Conservation (phyloP, 2,329 filamentous ascomycete species). For the Aciculosporium take region DNA sequence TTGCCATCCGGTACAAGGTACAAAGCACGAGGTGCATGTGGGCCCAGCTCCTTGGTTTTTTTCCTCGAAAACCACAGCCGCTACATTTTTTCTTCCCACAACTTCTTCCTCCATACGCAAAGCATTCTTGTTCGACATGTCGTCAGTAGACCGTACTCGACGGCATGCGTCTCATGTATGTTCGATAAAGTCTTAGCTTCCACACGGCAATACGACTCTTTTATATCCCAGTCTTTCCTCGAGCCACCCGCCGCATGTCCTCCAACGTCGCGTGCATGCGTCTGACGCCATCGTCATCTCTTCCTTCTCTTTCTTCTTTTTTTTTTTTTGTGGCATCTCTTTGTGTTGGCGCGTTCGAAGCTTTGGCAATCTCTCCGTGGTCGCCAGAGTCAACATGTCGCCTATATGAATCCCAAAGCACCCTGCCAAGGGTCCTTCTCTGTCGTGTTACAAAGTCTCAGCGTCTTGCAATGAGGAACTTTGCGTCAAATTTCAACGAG, state of each 20-base stretch:
- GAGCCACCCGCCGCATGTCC: no score
- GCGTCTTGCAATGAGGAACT: slow-evolving; percentile 58
- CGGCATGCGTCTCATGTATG: no score
- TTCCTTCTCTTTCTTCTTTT: neutral
- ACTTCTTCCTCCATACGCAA: no score
- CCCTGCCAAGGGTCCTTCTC: slow-evolving; percentile 82
- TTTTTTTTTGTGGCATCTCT: neutral
- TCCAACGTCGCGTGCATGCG: neutral
- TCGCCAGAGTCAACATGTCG: slow-evolving; percentile 78
- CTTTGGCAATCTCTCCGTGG: slow-evolving; percentile 60
- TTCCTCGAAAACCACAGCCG: no score
- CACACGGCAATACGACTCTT: neutral
- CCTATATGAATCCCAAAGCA: slow-evolving; percentile 63
- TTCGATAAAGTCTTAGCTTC: no score
- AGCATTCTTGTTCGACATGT: no score
- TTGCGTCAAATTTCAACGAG: slow-evolving; percentile 77
- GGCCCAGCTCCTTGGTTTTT: no score
- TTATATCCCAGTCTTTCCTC: no score
- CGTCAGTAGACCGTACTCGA: no score
- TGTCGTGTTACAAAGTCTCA: slow-evolving; percentile 84
- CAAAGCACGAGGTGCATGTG: no score
- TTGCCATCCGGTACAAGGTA: no score
- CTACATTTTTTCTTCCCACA: no score
- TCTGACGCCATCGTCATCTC: neutral
- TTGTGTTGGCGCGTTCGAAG: slow-evolving; percentile 71